Evolutionary conservation across 1,139 yeast species (phyloP).

Genomic region (Lodderomyces elongisporus): DNA sequence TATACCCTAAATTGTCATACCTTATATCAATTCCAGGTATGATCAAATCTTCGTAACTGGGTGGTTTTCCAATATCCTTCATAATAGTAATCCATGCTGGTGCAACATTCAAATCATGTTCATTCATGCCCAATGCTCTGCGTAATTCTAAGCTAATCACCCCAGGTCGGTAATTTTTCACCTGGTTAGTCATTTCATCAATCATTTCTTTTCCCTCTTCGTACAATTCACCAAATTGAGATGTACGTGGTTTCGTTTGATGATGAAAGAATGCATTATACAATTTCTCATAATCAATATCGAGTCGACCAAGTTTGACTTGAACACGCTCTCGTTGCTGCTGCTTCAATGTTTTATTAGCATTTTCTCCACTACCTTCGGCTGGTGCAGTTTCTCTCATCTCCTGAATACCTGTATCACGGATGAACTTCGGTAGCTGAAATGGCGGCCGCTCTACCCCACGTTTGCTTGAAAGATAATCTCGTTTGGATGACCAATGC

Average conservation of each 20-base stretch:
- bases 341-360: constrained; percentile 58
- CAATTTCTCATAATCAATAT: constrained; percentile 77
- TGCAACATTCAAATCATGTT: constrained; percentile 41
- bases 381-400: constrained; percentile 57
- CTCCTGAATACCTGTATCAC: constrained; percentile 80
- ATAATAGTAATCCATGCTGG: constrained; percentile 83
- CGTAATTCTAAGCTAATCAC: constrained; percentile 53
- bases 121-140: constrained; percentile 66
- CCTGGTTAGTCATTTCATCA: constrained; percentile 39
- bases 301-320: constrained; percentile 83
- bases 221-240: constrained; percentile 70
- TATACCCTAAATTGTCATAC: constrained; percentile 37
- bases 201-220: constrained; percentile 68
- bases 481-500: constrained; percentile 82
- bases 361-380: too few species aligned
- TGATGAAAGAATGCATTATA: constrained; percentile 83
- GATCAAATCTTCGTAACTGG: constrained; percentile 64
- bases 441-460: constrained; percentile 73
- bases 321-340: constrained; percentile 80
- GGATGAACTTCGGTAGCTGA: constrained; percentile 71
- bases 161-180: constrained; percentile 59
- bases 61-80: constrained; percentile 78
- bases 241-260: constrained; percentile 68
- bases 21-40: constrained; percentile 51
- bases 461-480: constrained; percentile 66